These are phyloP conservation scores for Ophiostoma himal-ulmi DNA, from an alignment of 2,329 filamentous ascomycete species.

Conservation along the genomic window DNA sequence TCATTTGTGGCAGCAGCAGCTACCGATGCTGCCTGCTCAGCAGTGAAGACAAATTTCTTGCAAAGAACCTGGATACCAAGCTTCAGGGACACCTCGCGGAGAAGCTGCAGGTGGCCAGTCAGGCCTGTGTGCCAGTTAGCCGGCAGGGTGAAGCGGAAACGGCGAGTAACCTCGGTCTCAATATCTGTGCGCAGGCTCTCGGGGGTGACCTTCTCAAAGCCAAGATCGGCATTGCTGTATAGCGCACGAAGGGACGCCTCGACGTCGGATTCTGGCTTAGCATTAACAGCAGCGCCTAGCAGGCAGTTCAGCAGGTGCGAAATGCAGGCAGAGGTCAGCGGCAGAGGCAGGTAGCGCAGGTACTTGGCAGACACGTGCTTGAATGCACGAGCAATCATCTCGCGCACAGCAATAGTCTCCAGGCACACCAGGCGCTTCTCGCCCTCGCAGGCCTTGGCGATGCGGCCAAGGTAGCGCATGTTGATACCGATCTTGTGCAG, in stretches of 20 bases:
- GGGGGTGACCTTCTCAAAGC: conserved; percentile 73
- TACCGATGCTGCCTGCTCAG: conserved; percentile 33
- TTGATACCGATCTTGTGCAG: conserved; percentile 98
- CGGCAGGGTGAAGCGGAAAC: conserved; percentile 71
- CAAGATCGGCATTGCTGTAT: conserved; percentile 75
- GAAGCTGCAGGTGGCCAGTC: conserved; percentile 66
- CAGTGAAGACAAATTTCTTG: conserved; percentile 66
- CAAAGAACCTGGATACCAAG: conserved; percentile 82
- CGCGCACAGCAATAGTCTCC: conserved; percentile 70
- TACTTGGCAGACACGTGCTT: conserved; percentile 83
- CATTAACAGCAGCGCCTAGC: conserved; percentile 68
- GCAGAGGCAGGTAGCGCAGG: conserved; percentile 70
- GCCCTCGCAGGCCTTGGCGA: conserved; percentile 61
- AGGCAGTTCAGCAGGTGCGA: conserved; percentile 92
- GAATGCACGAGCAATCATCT: conserved; percentile 93
- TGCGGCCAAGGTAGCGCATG: conserved; percentile 84
- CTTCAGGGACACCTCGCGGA: conserved; percentile 84
- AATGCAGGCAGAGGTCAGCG: conserved; percentile 72
- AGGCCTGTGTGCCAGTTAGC: conserved; percentile 61
- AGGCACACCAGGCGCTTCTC: conserved; percentile 71
- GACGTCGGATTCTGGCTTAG: conserved; percentile 70
- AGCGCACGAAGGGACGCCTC: conserved; percentile 67
- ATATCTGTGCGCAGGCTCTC: conserved; percentile 64
- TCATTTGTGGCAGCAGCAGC: conserved; percentile 30
- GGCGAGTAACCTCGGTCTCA: conserved; percentile 61